Evolutionary conservation across 2,329 filamentous ascomycete species (phyloP), one percentile per base, ranked within the genome.

Genomic region (Exophiala mesophila): DNA sequence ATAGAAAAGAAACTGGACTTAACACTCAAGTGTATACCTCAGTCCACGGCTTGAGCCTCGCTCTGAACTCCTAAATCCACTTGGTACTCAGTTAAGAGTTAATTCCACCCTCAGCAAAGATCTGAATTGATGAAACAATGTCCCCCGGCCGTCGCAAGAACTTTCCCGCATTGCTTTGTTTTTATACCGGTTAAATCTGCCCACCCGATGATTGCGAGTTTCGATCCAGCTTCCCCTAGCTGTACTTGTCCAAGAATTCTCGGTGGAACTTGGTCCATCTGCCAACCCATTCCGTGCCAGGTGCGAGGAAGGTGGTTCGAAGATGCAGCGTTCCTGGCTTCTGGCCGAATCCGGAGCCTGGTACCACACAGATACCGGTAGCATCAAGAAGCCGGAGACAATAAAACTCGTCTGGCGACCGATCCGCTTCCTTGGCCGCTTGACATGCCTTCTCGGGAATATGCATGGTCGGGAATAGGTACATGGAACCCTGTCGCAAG

Each of bases 391-490:
- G 73, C 49, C 80, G 77, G 71, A 94, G 77, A 69, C 85, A 88
- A 74, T 98, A 98, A 70, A 94, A 95, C 66, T 97, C 90, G 59
- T 98, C 92, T 1, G 90, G 70, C 9, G 74, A 71, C 59, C 85
- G 84, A 57, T 80, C 80, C 63, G 88, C 85, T 49, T 82, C 69
- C 59, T 73, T 65, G 24, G 92, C 92, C 12, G 85, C 86, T 53
- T 83, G 82, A 49, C 82, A 67, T 29, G 88, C 92, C 68, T 86
- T 87, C 17, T 68, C 56, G 2, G 92, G 79, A 17, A 98, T 73
- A 23, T 73, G 80, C 68, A 98, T 94, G 56, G 87, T 92, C 17
- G 92, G 92, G 79, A 97, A 98, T 59, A 98, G 84, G 72, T 98
- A 98, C 92, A 98, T 98, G 63, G 85, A 83, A 47, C 92, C 92